Evolutionary conservation across 768 basidiomycete genomes (phyloP).

Genomic region (Xerocomellus chrysenteron): DNA sequence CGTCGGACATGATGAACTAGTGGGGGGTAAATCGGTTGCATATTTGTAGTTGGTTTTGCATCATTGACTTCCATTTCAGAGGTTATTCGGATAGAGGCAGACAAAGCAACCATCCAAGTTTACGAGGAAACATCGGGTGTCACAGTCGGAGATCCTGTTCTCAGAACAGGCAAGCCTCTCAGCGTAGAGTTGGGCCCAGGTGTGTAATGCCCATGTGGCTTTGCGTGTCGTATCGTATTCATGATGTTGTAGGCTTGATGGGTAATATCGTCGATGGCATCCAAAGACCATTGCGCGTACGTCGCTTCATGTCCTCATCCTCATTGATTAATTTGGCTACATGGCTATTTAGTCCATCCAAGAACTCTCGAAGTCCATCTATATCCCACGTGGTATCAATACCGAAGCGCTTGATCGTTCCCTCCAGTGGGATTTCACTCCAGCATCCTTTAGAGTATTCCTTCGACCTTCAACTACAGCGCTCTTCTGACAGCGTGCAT

Average conservation of each 20-base stretch:
- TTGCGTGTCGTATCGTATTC: neutral
- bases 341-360: constrained; percentile 67
- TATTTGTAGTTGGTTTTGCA: neutral
- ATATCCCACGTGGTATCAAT: constrained; percentile 98
- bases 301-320: constrained; percentile 26
- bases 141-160: constrained; percentile 96
- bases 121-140: constrained; percentile 99
- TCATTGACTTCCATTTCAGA: constrained; percentile 49
- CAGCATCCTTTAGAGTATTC: constrained; percentile 69
- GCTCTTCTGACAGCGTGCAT: constrained; percentile 8
- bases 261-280: constrained; percentile 99
- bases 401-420: constrained; percentile 89
- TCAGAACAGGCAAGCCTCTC: constrained; percentile 96
- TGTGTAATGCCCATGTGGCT: constrained; percentile 34
- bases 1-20: constrained; percentile 97
- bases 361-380: constrained; percentile 97
- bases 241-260: constrained; percentile 74
- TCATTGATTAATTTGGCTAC: constrained; percentile 1
- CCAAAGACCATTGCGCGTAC: constrained; percentile 84
- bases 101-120: constrained; percentile 98
- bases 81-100: constrained; percentile 98
- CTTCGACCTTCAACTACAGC: neutral
- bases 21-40: constrained; percentile 67
- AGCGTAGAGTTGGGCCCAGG: constrained; percentile 98
- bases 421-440: constrained; percentile 94